Evolutionary conservation across 2,329 filamentous ascomycete species (phyloP), one percentile per base, ranked within the genome.

Genomic region (Cladophialophora bantiana): DNA sequence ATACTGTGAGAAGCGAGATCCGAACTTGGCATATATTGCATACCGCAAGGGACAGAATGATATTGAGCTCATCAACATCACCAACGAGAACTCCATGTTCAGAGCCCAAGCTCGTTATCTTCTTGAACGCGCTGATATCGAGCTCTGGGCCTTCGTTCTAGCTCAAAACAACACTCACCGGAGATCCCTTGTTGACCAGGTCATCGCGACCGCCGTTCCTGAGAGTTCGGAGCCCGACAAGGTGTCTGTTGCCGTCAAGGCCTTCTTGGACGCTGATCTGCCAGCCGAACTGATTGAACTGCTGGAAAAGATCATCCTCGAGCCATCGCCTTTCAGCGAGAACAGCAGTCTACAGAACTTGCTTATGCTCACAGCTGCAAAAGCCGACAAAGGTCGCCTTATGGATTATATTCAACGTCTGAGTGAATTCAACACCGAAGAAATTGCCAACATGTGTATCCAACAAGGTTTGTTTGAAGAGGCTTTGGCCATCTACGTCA

Each of bases 81-180:
- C 95, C 76, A 99, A 98, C 74, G 96, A 99, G 81, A 99, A 99
- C 82, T 90, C 92, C n/a, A 99, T 99, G 95, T 99, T 97, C 86
- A 91, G 94, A 75, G 92, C 92, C n/a, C 95, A 99, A 80, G 94
- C 94, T 66, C 90, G 95, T 42, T 99, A 99, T 80, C 86, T 99
- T 31, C 84, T 99, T 60, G 94, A 97, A 75, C 90, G 95, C 72
- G 90, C 92, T 42, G 95, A 99, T 75, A 79, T 84, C 2, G 95
- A 99, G 78, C 88, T 99, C 56, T 99, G 96, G 96, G 85, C 86
- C 60, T 99, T 97, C 77, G 95, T 98, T 13, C 86, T 99, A 38
- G 97, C 91, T 78, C 89, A 93, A 74, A 98, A 97, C 86, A 99
- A 99, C 81, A 88, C 97, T 70, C 93, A 98, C 78, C 91, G 95